phyloP scores from a whole-genome alignment of 441 rosid genomes.

The Corymbia calophylla region DNA sequence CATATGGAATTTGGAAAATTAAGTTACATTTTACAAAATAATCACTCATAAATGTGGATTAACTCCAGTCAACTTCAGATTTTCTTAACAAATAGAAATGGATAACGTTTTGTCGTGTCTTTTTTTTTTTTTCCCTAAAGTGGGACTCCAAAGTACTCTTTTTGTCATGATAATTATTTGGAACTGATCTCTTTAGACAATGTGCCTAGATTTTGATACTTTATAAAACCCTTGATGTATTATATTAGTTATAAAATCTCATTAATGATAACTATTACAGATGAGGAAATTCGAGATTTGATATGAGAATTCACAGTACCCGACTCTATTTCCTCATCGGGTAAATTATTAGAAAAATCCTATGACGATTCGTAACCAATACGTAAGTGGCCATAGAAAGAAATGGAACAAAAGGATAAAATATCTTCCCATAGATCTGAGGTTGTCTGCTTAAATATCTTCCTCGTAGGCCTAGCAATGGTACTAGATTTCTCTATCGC shows the following conservation, averaged over 20 bases:
- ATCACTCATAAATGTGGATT: neutral
- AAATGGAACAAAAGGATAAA: no score
- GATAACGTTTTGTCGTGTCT: neutral
- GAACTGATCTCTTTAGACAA: fast-evolving
- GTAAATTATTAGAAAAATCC: neutral
- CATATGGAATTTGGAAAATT: neutral
- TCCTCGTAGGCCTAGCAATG: neutral
- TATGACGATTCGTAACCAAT: fast-evolving
- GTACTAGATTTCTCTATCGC: neutral
- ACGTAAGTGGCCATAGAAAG: neutral
- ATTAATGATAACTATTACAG: neutral
- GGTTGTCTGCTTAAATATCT: neutral
- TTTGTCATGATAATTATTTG: fast-evolving
- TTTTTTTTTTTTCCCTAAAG: neutral
- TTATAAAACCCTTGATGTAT: no score
- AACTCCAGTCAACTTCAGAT: fast-evolving
- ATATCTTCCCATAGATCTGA: neutral
- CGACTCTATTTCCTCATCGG: neutral
- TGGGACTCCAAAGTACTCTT: neutral
- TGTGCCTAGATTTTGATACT: neutral
- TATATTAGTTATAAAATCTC: fast-evolving
- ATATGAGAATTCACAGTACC: fast-evolving
- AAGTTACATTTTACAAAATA: neutral
- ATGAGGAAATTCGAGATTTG: neutral
- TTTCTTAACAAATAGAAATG: neutral